phyloP scores from a whole-genome alignment of 2,329 filamentous ascomycete genomes.

The Scleromitrula shiraiana region DNA sequence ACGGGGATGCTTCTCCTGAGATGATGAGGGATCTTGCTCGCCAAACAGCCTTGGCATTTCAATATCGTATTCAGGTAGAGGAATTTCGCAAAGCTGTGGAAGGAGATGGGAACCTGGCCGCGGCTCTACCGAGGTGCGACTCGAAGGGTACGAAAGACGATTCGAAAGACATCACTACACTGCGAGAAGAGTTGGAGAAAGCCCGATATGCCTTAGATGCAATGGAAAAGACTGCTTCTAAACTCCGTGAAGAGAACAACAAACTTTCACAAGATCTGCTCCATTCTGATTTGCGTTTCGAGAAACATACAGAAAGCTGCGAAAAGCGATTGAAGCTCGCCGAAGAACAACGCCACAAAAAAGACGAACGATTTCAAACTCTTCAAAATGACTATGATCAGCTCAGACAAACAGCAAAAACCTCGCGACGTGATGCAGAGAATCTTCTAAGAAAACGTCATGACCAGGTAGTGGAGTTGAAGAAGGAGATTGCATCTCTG shows the following conservation, averaged over 20 bases:
- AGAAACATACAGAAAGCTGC: constrained; percentile 26
- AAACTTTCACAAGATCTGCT: constrained; percentile 25
- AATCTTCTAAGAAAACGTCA: constrained; percentile 49
- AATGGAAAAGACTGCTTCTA: constrained; percentile 32
- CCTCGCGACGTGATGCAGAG: constrained; percentile 46
- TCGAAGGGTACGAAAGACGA: constrained; percentile 46
- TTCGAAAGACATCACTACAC: constrained; percentile 41
- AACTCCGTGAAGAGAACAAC: constrained; percentile 26
- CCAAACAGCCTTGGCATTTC: constrained; percentile 48
- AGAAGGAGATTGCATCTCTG: constrained; percentile 42
- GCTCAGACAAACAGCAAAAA: constrained; percentile 45
- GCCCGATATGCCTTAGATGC: constrained; percentile 43
- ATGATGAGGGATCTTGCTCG: constrained; percentile 46
- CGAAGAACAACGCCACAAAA: constrained; percentile 38
- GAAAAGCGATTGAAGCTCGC: constrained; percentile 36
- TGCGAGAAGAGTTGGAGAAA: constrained; percentile 45
- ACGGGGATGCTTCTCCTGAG: constrained; percentile 39
- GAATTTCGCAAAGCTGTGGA: constrained; percentile 47
- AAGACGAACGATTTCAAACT: constrained; percentile 40
- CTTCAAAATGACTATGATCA: constrained; percentile 45
- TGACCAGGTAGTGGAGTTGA: constrained; percentile 47
- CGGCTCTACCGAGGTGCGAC: constrained; percentile 42
- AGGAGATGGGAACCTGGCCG: constrained; percentile 29
- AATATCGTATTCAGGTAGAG: constrained; percentile 52
- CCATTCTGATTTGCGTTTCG: constrained; percentile 22